Conservation (phyloP, 2,329 filamentous ascomycete genomes). For the Sporothrix brunneoviolacea region DNA sequence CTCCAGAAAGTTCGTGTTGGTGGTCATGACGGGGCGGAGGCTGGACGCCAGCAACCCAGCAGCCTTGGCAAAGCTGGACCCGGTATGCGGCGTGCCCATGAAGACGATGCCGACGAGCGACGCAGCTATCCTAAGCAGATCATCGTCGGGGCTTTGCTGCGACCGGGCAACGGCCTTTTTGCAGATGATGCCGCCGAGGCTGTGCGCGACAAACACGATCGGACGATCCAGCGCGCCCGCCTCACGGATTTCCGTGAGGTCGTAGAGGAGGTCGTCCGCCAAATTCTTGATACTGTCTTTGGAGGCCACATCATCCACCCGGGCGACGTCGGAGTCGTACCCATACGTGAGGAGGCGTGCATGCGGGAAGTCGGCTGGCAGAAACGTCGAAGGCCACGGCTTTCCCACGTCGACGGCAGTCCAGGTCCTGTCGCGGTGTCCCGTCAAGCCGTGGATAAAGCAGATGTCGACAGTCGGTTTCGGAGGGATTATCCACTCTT, state of each 20-base stretch:
- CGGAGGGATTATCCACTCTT: conserved; percentile 15
- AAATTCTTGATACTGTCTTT: not conserved
- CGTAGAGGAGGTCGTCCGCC: not conserved
- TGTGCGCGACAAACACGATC: conserved; percentile 30
- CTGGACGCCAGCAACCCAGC: not conserved
- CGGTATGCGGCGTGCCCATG: conserved; percentile 9
- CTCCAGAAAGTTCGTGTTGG: not conserved
- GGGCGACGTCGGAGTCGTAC: conserved; percentile 30
- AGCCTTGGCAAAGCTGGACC: not conserved
- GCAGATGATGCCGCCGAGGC: conserved; percentile 16
- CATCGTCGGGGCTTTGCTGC: not conserved
- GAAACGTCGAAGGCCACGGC: conserved; percentile 31
- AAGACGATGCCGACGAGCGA: conserved; percentile 1
- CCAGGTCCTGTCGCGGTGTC: conserved; percentile 34
- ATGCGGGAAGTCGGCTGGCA: conserved; percentile 24
- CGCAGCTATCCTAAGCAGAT: not conserved
- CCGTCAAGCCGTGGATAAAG: conserved; percentile 36
- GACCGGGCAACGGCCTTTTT: conserved; percentile 9
- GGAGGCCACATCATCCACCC: not conserved
- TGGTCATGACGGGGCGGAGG: not conserved
- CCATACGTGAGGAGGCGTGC: conserved; percentile 34
- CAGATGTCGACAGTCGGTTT: conserved; percentile 24
- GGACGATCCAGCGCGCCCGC: conserved; percentile 14
- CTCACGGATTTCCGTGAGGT: not conserved
- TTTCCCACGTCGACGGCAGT: conserved; percentile 22